Evolutionary conservation across 202 grass and related monocot genomes (phyloP).

Genomic region (Eragrostis tef): DNA sequence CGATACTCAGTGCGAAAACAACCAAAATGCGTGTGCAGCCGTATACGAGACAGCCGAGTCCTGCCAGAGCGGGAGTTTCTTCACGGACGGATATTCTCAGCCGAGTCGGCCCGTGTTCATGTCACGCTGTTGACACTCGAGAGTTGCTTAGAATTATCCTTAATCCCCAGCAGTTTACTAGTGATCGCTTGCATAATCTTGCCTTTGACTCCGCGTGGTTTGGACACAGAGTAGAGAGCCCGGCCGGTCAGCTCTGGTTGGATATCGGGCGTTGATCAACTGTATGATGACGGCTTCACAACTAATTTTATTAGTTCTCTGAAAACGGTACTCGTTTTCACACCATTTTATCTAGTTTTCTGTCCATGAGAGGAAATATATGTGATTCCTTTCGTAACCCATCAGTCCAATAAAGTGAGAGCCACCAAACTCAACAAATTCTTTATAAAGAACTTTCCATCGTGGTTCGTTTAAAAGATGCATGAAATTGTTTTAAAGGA

Average conservation of each 20-base stretch:
- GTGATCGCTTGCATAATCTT: background rate
- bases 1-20: background rate
- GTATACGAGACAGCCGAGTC: background rate
- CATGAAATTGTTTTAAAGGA: background rate
- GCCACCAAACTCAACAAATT: background rate
- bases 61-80: background rate
- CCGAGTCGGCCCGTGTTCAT: slow-evolving; percentile 14
- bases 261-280: slow-evolving; percentile 27
- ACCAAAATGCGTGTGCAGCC: background rate
- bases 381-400: background rate
- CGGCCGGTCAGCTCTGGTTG: background rate
- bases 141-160: background rate
- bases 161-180: background rate
- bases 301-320: background rate
- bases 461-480: slow-evolving; percentile 8
- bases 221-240: no score
- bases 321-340: background rate
- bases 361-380: no score
- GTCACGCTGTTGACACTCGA: slow-evolving; percentile 4
- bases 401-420: background rate
- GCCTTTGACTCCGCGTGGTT: slow-evolving; percentile 2
- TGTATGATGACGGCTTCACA: slow-evolving; percentile 20
- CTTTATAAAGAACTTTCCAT: no score
- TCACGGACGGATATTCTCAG: background rate
- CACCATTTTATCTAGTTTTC: background rate